Evolutionary conservation across 2,329 filamentous ascomycete species (phyloP).

Genomic region (Scytalidium lignicola): DNA sequence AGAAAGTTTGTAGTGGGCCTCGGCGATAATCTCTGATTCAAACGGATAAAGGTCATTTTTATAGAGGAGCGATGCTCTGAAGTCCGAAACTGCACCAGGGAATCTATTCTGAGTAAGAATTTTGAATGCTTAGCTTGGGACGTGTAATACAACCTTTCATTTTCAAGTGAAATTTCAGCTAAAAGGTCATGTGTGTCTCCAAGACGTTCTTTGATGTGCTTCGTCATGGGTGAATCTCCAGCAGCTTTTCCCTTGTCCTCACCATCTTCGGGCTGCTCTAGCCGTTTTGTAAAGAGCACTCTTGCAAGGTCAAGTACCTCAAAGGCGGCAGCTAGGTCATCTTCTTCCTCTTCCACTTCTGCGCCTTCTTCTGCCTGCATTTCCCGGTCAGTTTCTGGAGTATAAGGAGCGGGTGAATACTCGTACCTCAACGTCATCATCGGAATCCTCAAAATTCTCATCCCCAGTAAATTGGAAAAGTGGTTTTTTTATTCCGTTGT

Average conservation of each 20-base stretch:
- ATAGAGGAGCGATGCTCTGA: conserved; percentile 69
- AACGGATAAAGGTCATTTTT: conserved; percentile 74
- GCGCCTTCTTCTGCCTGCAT: conserved; percentile 36
- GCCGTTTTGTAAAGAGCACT: conserved; percentile 54
- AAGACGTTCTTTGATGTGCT: conserved; percentile 75
- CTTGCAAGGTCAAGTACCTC: conserved; percentile 79
- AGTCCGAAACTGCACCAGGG: conserved; percentile 78
- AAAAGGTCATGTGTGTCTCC: conserved; percentile 92
- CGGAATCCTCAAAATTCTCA: conserved; percentile 84
- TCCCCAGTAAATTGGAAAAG: conserved; percentile 92
- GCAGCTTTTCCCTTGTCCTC: conserved; percentile 42
- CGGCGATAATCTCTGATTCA: conserved; percentile 81
- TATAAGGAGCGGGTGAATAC: conserved; percentile 37
- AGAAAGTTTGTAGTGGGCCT: conserved; percentile 95
- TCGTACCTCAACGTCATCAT: conserved; percentile 59
- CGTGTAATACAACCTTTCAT: conserved; percentile 61
- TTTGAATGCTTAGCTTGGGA: not conserved
- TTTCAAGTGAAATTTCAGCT: conserved; percentile 94
- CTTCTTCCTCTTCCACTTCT: conserved; percentile 55
- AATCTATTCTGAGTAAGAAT: conserved; percentile 49
- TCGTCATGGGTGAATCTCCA: conserved; percentile 33
- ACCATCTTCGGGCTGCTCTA: conserved; percentile 41
- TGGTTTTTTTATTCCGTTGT: conserved; percentile 56
- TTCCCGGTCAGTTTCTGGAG: conserved; percentile 35
- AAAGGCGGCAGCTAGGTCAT: conserved; percentile 75